phyloP scores from a whole-genome alignment of 805 yeast species.

The Pichia heedii region DNA sequence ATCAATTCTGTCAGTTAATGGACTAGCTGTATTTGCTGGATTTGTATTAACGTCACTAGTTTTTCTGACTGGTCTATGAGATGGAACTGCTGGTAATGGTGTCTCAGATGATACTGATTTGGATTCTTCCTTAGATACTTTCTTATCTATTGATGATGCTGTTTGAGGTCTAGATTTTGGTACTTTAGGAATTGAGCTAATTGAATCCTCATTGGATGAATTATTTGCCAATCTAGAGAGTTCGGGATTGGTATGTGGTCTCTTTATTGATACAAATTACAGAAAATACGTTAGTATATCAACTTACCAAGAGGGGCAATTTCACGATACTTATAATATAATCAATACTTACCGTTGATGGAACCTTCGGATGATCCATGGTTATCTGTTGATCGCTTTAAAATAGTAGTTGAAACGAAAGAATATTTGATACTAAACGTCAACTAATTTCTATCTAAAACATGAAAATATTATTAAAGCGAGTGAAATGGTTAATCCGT shows the following conservation, averaged over 20 bases:
- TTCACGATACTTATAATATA: too few relatives aligned
- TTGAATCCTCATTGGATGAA: neutral
- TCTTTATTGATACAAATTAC: neutral
- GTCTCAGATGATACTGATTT: neutral
- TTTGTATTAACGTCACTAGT: neutral
- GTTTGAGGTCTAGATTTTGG: neutral
- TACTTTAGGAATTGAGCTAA: neutral
- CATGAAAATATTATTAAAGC: too few relatives aligned
- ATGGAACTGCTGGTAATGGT: neutral
- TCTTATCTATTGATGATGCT: neutral
- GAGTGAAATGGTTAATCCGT: too few relatives aligned
- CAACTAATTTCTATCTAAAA: too few relatives aligned
- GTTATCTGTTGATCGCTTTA: too few relatives aligned
- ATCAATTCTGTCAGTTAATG: too few relatives aligned
- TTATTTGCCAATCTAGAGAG: neutral
- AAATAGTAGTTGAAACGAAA: too few relatives aligned
- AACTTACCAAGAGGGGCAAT: too few relatives aligned
- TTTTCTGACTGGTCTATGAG: neutral
- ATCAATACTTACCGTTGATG: conserved; percentile 16
- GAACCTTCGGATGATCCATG: conserved; percentile 18
- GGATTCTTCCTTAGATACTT: neutral
- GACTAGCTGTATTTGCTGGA: too few relatives aligned
- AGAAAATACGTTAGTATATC: too few relatives aligned
- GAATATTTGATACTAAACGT: too few relatives aligned
- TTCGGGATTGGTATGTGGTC: neutral